phyloP scores from a whole-genome alignment of 2,329 filamentous ascomycete species.

The Pleomassaria siparia region DNA sequence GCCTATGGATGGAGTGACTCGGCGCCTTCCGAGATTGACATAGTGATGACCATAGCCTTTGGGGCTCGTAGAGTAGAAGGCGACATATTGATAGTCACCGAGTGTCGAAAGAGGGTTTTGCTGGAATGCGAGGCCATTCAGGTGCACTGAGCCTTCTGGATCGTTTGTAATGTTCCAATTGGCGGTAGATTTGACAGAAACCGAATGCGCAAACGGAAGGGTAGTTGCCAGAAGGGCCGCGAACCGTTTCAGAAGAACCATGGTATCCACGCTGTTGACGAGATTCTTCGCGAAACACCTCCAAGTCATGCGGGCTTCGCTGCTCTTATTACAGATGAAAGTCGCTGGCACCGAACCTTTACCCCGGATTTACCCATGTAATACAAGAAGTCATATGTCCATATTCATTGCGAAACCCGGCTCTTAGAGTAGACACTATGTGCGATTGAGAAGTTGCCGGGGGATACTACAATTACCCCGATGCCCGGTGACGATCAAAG shows the following conservation, averaged over 20 bases:
- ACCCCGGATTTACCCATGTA: not conserved
- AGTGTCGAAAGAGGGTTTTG: slow-evolving; percentile 52
- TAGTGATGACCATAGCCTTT: slow-evolving; percentile 37
- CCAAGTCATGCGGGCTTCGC: not conserved
- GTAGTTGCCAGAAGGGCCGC: not conserved
- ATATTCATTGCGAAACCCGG: not conserved
- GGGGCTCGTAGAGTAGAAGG: slow-evolving; percentile 46
- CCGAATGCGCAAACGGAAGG: slow-evolving; percentile 6
- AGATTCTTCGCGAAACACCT: not conserved
- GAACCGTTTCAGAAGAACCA: not conserved
- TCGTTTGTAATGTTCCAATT: slow-evolving; percentile 36
- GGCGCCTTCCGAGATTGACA: slow-evolving; percentile 51
- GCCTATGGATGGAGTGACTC: slow-evolving; percentile 39
- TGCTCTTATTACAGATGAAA: not conserved
- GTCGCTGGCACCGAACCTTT: not conserved
- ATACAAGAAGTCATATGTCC: not conserved
- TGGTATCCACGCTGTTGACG: not conserved
- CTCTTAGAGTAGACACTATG: not conserved
- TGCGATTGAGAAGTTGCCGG: not conserved
- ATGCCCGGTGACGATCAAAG: not conserved
- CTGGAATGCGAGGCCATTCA: slow-evolving; percentile 55
- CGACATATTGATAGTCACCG: slow-evolving; percentile 53
- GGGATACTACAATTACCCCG: not conserved
- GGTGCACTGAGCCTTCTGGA: slow-evolving; percentile 35
- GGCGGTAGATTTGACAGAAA: slow-evolving; percentile 29